Conservation (phyloP, 768 basidiomycete genomes). For the Termitomyces sp. region DNA sequence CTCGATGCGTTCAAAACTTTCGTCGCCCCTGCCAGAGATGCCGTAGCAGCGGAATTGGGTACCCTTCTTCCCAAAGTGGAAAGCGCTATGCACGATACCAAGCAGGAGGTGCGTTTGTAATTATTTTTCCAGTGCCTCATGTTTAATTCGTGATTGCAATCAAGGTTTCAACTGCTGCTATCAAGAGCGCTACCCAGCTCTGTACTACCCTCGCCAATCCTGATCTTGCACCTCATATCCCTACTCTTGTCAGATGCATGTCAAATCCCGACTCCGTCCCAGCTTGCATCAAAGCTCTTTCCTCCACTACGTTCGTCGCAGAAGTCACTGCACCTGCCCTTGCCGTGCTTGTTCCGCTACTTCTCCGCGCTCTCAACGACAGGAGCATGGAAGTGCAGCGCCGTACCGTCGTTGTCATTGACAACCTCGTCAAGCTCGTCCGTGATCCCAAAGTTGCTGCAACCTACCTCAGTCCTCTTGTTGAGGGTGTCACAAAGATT, state of each 20-base stretch:
- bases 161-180: conserved; percentile 82
- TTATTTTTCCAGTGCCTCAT: background rate
- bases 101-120: conserved; percentile 67
- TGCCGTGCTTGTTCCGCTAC: conserved; percentile 90
- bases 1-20: conserved; percentile 82
- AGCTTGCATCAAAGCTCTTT: conserved; percentile 91
- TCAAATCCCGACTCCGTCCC: conserved; percentile 84
- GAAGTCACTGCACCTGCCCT: conserved; percentile 97
- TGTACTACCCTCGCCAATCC: conserved; percentile 92
- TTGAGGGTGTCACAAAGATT: conserved; percentile 89
- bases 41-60: conserved; percentile 82
- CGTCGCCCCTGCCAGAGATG: conserved; percentile 64
- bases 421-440: conserved; percentile 97
- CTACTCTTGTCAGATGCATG: conserved; percentile 92
- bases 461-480: conserved; percentile 79
- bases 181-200: conserved; percentile 86
- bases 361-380: conserved; percentile 89
- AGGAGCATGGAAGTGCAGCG: conserved; percentile 96
- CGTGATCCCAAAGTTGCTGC: conserved; percentile 89
- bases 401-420: conserved; percentile 89
- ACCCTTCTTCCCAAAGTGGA: conserved; percentile 84
- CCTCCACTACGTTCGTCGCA: conserved; percentile 93
- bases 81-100: conserved; percentile 94
- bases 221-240: conserved; percentile 87
- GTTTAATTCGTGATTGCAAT: conserved; percentile 7